A percentile compares a stretch with the other conserved stretches of the same genome.
These are phyloP conservation scores for Tetrapisispora namnaoensis DNA, from an alignment of 805 yeast genomes.

Conservation along the genomic window DNA sequence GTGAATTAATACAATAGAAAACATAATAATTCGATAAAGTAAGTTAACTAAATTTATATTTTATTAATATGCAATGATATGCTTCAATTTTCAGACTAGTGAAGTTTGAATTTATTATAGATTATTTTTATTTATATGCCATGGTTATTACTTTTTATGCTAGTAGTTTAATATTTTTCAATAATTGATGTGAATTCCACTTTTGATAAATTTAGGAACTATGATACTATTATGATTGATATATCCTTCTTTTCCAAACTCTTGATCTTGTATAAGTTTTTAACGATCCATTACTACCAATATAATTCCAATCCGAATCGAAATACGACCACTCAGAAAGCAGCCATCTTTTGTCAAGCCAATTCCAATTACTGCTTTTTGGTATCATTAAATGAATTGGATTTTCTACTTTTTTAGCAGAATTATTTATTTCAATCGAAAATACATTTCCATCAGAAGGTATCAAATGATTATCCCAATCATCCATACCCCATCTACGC, in stretches of 20 bases:
- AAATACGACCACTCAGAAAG: conserved; percentile 19
- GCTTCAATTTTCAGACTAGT: background rate
- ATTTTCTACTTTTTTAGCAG: conserved; percentile 1
- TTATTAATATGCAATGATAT: too few species aligned
- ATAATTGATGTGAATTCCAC: too few species aligned
- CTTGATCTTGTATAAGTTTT: conserved; percentile 23
- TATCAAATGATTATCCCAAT: conserved; percentile 17
- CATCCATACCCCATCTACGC: conserved; percentile 21
- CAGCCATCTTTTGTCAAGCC: conserved; percentile 25
- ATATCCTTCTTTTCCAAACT: conserved; percentile 18
- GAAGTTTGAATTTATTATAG: too few species aligned
- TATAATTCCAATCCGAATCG: conserved; percentile 20
- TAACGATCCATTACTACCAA: conserved; percentile 19
- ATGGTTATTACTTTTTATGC: background rate
- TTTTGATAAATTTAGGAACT: background rate
- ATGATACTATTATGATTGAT: conserved; percentile 2
- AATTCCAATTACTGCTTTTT: conserved; percentile 15
- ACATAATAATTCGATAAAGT: background rate
- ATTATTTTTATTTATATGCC: background rate
- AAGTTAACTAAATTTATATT: background rate
- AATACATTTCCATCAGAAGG: conserved; percentile 18
- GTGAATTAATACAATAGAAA: conserved; percentile 1
- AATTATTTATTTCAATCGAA: conserved; percentile 6
- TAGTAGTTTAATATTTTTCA: too few species aligned
- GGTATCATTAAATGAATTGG: conserved; percentile 15